Evolutionary conservation across 495 filamentous ascomycete genomes (phyloP), one percentile per base, ranked within the genome.

Genomic region (Penicillium robsamsonii): DNA sequence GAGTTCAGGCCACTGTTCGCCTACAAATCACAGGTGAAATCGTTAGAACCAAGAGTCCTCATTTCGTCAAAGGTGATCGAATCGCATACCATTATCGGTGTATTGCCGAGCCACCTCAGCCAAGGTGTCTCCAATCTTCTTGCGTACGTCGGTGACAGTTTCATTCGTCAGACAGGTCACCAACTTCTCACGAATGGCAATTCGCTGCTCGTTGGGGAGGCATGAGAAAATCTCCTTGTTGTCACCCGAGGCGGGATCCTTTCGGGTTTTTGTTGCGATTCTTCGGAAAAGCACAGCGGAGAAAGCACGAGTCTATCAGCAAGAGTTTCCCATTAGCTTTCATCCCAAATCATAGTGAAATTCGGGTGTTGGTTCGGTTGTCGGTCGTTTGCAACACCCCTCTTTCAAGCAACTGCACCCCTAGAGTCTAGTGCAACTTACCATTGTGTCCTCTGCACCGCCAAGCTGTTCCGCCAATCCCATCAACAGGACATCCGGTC

Each of bases 71-170:
- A 29, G 41, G 50, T 40, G 25, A 60, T 46, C 50, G 76, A 47
- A 25, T 57, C 53, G 64, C 88, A 71, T 80, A 96, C 91, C 87
- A 59, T 86, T 89, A 64, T 97, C 95, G 49, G 88, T 88, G 71
- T 97, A 96, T 69, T 97, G 91, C 64, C 95, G 85, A 31, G 92
- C 95, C 43, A 97, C 77, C 69, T 99, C 95, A 7, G 95, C 95
- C 57, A 97, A 87, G 2, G 94, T 91, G 72, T 99, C 95, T 53
- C 91, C 92, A 67, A 97, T 89, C 74, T 97, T 99, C 70, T 95
- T 95, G 67, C 95, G 81, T 35, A 96, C 88, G 15, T 83, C 72
- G 43, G 82, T 77, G 20, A 87, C 79, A 7, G 79, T 73, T 73
- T 97, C 95, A 43, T 71, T 75, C 41, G 84, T 82, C 47, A 97